phyloP scores from a whole-genome alignment of 1,139 yeast species.

The Blastobotrys apis region DNA sequence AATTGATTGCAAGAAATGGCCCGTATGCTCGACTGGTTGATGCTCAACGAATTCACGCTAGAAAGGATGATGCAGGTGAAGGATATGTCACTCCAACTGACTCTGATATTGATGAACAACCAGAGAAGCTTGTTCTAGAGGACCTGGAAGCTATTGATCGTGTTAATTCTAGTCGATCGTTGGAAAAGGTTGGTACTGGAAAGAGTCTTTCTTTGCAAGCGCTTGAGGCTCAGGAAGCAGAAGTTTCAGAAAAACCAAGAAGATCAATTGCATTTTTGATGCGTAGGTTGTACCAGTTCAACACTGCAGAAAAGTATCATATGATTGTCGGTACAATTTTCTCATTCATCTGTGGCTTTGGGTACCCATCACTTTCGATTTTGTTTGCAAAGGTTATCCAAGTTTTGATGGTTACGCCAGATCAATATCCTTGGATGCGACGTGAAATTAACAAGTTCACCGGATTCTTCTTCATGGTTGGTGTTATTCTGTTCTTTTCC shows the following conservation, averaged over 20 bases:
- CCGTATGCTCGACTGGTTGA: constrained; percentile 12
- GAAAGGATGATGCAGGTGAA: constrained; percentile 2
- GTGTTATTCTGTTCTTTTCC: constrained; percentile 34
- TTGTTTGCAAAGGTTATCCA: constrained; percentile 38
- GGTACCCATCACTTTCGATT: constrained; percentile 40
- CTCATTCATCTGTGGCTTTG: constrained; percentile 37
- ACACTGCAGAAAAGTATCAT: constrained; percentile 27
- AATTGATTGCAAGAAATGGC: constrained; percentile 30
- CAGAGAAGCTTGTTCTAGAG: constrained; percentile 1
- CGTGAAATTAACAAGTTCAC: constrained; percentile 35
- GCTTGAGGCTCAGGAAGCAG: constrained; percentile 8
- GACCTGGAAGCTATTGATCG: not conserved
- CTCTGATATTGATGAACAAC: constrained; percentile 11
- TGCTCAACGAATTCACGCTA: constrained; percentile 11
- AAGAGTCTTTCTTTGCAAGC: constrained; percentile 16
- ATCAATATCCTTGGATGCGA: constrained; percentile 32
- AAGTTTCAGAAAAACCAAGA: constrained; percentile 21
- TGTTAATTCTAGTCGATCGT: constrained; percentile 2
- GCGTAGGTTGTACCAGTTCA: constrained; percentile 25
- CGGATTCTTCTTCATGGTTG: constrained; percentile 41
- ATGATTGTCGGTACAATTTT: constrained; percentile 33
- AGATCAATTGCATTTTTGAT: constrained; percentile 20
- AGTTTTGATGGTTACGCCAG: constrained; percentile 36
- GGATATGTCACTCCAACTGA: constrained; percentile 9
- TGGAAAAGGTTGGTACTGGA: constrained; percentile 12